These are phyloP conservation scores for Alloteropsis angusta DNA, from an alignment of 202 grass and related monocot species.

Conservation along the genomic window DNA sequence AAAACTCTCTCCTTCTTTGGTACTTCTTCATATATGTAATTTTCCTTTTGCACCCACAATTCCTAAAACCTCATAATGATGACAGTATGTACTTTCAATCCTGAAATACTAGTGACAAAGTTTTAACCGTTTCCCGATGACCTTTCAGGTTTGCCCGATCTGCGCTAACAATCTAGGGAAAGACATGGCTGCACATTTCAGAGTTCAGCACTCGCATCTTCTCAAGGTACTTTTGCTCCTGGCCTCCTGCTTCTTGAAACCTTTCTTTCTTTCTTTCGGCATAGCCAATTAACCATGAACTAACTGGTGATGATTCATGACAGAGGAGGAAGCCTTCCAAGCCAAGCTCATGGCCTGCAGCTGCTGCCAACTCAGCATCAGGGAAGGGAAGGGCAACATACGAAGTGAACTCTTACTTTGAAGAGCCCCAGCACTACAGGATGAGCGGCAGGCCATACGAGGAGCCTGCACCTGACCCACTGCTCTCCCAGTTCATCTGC, in stretches of 20 bases:
- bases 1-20: neutral
- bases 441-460: constrained; percentile 14
- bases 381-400: constrained; percentile 26
- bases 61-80: neutral
- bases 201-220: constrained; percentile 56
- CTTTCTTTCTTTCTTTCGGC: neutral
- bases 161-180: constrained; percentile 63
- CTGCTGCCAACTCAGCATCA: constrained; percentile 1
- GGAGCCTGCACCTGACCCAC: constrained; percentile 55
- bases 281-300: neutral
- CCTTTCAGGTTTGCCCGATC: constrained; percentile 69
- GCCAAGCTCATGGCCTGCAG: constrained; percentile 34
- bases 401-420: constrained; percentile 29
- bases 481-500: constrained; percentile 73
- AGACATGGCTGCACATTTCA: constrained; percentile 70
- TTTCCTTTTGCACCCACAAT: neutral
- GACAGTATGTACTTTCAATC: neutral
- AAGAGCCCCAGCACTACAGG: constrained; percentile 22
- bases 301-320: constrained; percentile 13
- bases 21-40: neutral
- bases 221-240: constrained; percentile 42
- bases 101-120: neutral
- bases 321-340: constrained; percentile 73
- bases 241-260: neutral
- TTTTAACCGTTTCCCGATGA: neutral